Evolutionary conservation across 768 basidiomycete species (phyloP), one percentile per base, ranked within the genome.

Genomic region (Termitomyces heimii): DNA sequence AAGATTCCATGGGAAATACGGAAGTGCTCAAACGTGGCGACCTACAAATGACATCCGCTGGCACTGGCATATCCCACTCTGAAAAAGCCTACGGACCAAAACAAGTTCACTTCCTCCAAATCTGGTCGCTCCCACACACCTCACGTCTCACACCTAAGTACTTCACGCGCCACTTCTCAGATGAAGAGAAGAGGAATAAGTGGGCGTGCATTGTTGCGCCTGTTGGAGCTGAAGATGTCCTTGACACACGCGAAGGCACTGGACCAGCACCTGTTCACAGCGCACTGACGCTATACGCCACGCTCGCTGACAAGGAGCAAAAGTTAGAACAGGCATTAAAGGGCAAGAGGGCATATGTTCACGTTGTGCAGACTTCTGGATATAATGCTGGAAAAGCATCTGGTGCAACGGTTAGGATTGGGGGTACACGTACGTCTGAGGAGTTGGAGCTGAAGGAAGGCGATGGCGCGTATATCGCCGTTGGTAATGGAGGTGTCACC

Each of bases 11-110:
- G 88, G 87, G 88, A 39, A 96, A 96, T 73, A 80, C 81, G 54
- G 96, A 98, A 69, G 78, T 94, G 57, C 82, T 98, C 67, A 85
- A 86, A 68, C 84, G 93, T 16, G 96, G 96, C 1, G 89, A 93
- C 63, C 63, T 98, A 32, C 95, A 98, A 70, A 83, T 97, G 74
- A 94, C 94, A 2, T 92, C 89, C 1, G 85, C 95, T 0, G 95
- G 95, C 10, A 94, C 88, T 0, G 96, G 96, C 3, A 96, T 98
- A 65, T 78, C 84, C 0, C 95, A 98, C 70, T 87, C 86, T 31
- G 80, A 82, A 67, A 78, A 79, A 45, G 70, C 76, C 1, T 65
- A 79, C 55, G 77, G 79, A 20, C 49, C 65, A 35, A 68, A 68
- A 39, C 71, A 70, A 50, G 79, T 77, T 4, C 81, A 81, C 59